Conservation (phyloP, 192 early-diverging fungal genomes). For the Rhizoclosmatium sp. region DNA sequence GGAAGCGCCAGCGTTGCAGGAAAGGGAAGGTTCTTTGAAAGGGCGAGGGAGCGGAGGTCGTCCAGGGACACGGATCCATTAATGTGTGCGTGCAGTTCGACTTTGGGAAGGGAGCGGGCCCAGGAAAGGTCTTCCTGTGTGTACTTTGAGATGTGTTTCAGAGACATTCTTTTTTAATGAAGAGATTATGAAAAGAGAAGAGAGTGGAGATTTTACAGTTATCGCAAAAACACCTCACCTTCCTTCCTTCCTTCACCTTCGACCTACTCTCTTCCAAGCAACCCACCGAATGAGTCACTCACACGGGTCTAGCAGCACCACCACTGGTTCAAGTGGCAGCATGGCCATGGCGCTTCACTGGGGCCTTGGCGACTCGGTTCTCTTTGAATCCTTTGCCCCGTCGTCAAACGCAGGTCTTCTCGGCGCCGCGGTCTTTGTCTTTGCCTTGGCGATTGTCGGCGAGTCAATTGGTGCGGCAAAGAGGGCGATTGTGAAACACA, state of each 20-base stretch:
- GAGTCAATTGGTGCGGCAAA: constrained; percentile 47
- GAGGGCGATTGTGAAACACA: background rate
- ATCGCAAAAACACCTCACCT: no score
- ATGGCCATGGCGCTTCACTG: constrained; percentile 77
- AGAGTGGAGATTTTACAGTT: no score
- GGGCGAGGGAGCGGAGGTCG: constrained; percentile 20
- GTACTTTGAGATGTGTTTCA: no score
- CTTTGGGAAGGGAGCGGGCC: constrained; percentile 18
- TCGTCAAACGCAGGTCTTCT: constrained; percentile 55
- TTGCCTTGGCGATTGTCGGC: constrained; percentile 61
- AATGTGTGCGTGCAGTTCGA: constrained; percentile 32
- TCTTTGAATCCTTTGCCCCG: constrained; percentile 72
- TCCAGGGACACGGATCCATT: constrained; percentile 15
- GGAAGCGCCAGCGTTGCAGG: background rate
- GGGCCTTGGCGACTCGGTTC: constrained; percentile 65
- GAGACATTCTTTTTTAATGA: no score
- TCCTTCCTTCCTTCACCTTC: no score
- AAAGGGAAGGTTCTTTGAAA: background rate
- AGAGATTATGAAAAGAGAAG: no score
- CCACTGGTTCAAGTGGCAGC: background rate
- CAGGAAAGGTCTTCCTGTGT: background rate
- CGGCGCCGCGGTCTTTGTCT: constrained; percentile 59
- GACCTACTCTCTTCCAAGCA: no score
- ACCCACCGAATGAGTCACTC: background rate
- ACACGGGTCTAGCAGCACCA: background rate